Evolutionary conservation across 2,329 filamentous ascomycete genomes (phyloP).

Genomic region (Phyllosticta paracitricarpa): DNA sequence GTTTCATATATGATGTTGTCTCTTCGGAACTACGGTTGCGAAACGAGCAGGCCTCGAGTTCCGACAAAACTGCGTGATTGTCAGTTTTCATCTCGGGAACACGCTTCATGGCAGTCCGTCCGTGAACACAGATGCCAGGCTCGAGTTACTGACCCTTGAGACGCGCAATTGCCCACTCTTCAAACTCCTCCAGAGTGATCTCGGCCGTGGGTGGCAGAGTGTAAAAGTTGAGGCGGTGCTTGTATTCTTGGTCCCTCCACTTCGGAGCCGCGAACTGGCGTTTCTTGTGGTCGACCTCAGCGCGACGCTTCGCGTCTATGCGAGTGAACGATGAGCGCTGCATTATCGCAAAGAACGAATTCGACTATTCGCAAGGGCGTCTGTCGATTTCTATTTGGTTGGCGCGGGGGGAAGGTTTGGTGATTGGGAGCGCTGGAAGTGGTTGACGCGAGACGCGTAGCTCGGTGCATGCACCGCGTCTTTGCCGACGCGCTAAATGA

Average conservation of each 20-base stretch:
- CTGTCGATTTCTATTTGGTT: not conserved
- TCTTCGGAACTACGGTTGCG: constrained; percentile 80
- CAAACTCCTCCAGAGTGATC: constrained; percentile 93
- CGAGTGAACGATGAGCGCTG: constrained; percentile 32
- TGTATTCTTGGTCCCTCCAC: constrained; percentile 71
- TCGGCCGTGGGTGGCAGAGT: constrained; percentile 78
- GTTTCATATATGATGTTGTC: constrained; percentile 72
- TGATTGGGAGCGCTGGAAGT: not conserved
- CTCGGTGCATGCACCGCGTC: constrained; percentile 4
- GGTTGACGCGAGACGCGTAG: constrained; percentile 9
- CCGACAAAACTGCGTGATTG: constrained; percentile 57
- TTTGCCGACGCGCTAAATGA: not conserved
- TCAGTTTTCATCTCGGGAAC: no score
- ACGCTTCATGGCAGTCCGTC: not conserved
- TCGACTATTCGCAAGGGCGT: not conserved
- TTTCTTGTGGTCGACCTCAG: constrained; percentile 68
- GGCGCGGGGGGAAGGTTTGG: not conserved
- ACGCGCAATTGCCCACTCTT: constrained; percentile 95
- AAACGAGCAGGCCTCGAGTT: constrained; percentile 90
- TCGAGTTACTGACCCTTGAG: constrained; percentile 53
- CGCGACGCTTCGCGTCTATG: constrained; percentile 62
- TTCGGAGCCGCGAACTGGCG: constrained; percentile 72
- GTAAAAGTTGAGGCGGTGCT: constrained; percentile 88
- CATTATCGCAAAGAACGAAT: constrained; percentile 16
- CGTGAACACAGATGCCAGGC: not conserved